These are phyloP conservation scores for Ophiostoma ips DNA, from an alignment of 2,329 filamentous ascomycete genomes.

Conservation along the genomic window DNA sequence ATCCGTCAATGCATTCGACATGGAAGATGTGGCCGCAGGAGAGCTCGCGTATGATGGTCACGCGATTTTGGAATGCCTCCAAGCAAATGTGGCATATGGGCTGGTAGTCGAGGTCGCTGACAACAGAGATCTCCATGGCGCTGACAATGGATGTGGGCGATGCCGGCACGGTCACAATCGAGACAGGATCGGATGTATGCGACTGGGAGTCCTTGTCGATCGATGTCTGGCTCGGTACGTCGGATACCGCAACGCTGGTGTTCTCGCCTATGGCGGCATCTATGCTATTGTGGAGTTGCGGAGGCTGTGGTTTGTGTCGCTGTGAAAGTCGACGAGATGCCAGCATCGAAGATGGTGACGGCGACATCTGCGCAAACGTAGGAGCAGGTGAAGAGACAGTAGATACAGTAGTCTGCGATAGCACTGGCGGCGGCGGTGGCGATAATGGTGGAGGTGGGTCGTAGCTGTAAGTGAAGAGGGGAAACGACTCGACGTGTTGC, in stretches of 20 bases:
- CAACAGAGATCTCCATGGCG: not conserved
- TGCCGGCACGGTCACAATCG: not conserved
- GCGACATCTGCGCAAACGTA: conserved; percentile 13
- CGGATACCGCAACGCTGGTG: not conserved
- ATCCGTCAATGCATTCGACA: conserved; percentile 78
- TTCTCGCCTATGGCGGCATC: not conserved
- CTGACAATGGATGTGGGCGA: not conserved
- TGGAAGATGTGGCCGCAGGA: conserved; percentile 91
- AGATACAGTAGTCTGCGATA: not conserved
- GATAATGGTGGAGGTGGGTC: conserved; percentile 23
- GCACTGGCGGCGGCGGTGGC: conserved; percentile 9
- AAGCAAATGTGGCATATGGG: conserved; percentile 83
- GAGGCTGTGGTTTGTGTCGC: not conserved
- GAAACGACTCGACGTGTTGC: conserved; percentile 57
- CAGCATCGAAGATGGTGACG: not conserved
- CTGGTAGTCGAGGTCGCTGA: conserved; percentile 42
- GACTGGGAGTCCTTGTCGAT: conserved; percentile 3
- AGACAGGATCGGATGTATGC: not conserved
- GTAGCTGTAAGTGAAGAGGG: conserved; percentile 62
- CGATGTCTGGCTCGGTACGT: not conserved
- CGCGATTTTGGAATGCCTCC: conserved; percentile 57
- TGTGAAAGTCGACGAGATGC: not conserved
- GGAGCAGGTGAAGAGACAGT: not conserved
- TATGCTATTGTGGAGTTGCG: conserved; percentile 1
- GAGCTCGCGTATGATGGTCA: conserved; percentile 67